These are phyloP conservation scores for Tremellales sp. DNA, from an alignment of 1,284 basidiomycete species.

Conservation along the genomic window DNA sequence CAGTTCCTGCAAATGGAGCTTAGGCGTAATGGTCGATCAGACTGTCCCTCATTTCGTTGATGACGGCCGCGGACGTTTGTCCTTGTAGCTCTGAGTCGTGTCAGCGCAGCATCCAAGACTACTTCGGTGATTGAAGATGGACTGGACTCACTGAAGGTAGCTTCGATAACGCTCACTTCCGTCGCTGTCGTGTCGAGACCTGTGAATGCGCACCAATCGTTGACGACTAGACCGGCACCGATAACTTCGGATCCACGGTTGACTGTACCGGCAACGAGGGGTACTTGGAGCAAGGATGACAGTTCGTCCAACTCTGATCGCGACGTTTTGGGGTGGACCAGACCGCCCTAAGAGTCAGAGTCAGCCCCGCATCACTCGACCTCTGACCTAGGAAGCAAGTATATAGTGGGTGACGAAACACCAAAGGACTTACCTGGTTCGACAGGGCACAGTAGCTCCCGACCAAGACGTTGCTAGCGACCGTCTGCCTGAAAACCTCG, in stretches of 20 bases:
- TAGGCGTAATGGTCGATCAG: slow-evolving; percentile 92
- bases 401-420: no score
- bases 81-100: slow-evolving; percentile 91
- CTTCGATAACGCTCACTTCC: slow-evolving; percentile 97
- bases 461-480: slow-evolving; percentile 94
- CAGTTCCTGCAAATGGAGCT: neutral
- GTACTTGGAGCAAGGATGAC: slow-evolving; percentile 88
- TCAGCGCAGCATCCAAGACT: no score
- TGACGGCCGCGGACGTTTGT: slow-evolving; percentile 76
- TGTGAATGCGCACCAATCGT: slow-evolving; percentile 98
- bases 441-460: slow-evolving; percentile 92
- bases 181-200: slow-evolving; percentile 96
- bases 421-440: slow-evolving; percentile 54
- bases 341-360: slow-evolving; percentile 66
- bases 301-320: slow-evolving; percentile 97
- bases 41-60: slow-evolving; percentile 90
- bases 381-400: no score
- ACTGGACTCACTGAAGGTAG: slow-evolving; percentile 75
- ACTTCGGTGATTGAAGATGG: no score
- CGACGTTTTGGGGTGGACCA: slow-evolving; percentile 96
- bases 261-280: slow-evolving; percentile 93
- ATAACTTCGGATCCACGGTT: slow-evolving; percentile 98
- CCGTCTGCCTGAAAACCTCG: slow-evolving; percentile 96
- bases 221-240: slow-evolving; percentile 95
- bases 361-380: no score